Evolutionary conservation across 2,329 filamentous ascomycete genomes (phyloP).

Genomic region (Cyclaneusma minus): DNA sequence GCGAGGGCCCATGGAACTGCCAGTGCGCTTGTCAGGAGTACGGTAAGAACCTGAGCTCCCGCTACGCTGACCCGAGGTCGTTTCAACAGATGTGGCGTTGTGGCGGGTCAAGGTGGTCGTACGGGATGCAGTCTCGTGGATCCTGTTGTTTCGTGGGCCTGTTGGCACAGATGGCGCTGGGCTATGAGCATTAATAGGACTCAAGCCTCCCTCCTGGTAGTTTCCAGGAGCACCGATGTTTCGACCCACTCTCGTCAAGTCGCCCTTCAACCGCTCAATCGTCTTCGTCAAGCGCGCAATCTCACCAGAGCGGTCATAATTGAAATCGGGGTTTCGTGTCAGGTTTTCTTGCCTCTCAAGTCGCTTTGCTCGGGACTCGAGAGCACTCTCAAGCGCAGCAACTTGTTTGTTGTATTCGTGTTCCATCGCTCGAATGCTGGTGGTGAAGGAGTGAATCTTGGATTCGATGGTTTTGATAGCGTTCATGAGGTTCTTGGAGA

Average conservation of each 20-base stretch:
- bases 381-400: constrained; percentile 64
- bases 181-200: constrained; percentile 22
- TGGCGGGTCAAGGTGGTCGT: constrained; percentile 34
- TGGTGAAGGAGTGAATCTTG: constrained; percentile 63
- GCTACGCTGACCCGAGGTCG: constrained; percentile 10
- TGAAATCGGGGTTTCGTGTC: constrained; percentile 41
- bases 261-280: constrained; percentile 47
- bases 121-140: constrained; percentile 9
- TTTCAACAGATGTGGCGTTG: constrained; percentile 30
- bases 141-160: constrained; percentile 14
- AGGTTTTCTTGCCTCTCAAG: constrained; percentile 76
- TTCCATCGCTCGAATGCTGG: constrained; percentile 72
- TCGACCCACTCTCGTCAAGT: constrained; percentile 47
- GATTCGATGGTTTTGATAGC: constrained; percentile 79
- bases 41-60: constrained; percentile 1
- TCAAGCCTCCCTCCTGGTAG: constrained; percentile 15
- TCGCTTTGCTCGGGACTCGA: constrained; percentile 68
- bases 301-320: constrained; percentile 25
- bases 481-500: constrained; percentile 75
- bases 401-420: constrained; percentile 85
- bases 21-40: background rate
- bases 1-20: background rate
- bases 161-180: constrained; percentile 19
- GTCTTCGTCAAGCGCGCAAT: constrained; percentile 44
- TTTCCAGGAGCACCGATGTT: constrained; percentile 34